Conservation (phyloP, 768 basidiomycete species). For the Xanthoconium purpureum region DNA sequence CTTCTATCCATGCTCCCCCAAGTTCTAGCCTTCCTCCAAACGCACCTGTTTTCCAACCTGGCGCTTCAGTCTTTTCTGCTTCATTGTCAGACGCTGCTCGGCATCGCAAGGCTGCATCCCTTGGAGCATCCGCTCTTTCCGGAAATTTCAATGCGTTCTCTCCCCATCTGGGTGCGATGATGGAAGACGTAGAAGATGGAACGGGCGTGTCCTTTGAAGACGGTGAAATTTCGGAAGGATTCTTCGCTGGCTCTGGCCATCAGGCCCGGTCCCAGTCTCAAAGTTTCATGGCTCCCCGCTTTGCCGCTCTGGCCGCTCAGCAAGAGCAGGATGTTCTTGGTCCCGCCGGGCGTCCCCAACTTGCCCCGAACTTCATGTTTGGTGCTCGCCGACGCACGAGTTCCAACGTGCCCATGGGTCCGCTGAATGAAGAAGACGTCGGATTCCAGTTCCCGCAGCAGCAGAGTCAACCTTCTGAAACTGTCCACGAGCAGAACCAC, state of each 20-base stretch:
- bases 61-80: slow-evolving; percentile 54
- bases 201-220: slow-evolving; percentile 57
- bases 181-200: slow-evolving; percentile 75
- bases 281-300: slow-evolving; percentile 86
- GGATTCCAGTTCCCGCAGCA: slow-evolving; percentile 84
- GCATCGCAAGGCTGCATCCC: slow-evolving; percentile 80
- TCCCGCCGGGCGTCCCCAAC: slow-evolving; percentile 79
- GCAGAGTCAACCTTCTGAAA: slow-evolving; percentile 33
- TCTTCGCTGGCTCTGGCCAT: slow-evolving; percentile 49
- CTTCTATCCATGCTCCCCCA: slow-evolving; percentile 44
- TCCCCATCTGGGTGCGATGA: slow-evolving; percentile 79
- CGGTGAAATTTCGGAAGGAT: slow-evolving; percentile 69
- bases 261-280: slow-evolving; percentile 76
- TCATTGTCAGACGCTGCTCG: slow-evolving; percentile 49
- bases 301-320: slow-evolving; percentile 74
- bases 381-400: slow-evolving; percentile 61
- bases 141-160: slow-evolving; percentile 69
- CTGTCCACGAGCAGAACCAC: slow-evolving; percentile 39
- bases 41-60: slow-evolving; percentile 74
- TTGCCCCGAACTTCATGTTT: slow-evolving; percentile 91
- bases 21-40: slow-evolving; percentile 58
- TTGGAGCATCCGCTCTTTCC: slow-evolving; percentile 56
- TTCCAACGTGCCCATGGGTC: slow-evolving; percentile 54
- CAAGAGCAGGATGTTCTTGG: slow-evolving; percentile 64
- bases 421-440: slow-evolving; percentile 75